Evolutionary conservation across 1,284 basidiomycete genomes (phyloP).

Genomic region (Gymnopus androsaceus): DNA sequence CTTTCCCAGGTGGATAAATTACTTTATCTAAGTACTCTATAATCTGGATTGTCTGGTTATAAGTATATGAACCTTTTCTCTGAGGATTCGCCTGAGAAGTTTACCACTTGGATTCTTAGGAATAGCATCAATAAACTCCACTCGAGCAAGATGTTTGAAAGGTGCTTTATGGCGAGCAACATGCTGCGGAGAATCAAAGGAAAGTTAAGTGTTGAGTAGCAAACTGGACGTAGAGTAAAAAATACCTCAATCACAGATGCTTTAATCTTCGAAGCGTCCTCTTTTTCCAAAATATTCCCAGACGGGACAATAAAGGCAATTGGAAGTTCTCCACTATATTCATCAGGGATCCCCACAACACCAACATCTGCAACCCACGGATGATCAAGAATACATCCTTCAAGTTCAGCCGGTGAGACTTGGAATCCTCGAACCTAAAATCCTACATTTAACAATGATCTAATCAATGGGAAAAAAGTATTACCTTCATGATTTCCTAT

Average conservation of each 20-base stretch:
- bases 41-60: too few species aligned
- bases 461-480: neutral
- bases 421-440: slow-evolving; percentile 44
- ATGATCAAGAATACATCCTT: slow-evolving; percentile 60
- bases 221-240: neutral
- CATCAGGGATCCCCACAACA: slow-evolving; percentile 64
- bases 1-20: too few species aligned
- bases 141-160: slow-evolving; percentile 56
- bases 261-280: neutral
- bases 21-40: too few species aligned
- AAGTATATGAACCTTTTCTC: too few species aligned
- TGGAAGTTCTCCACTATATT: slow-evolving; percentile 64
- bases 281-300: slow-evolving; percentile 17
- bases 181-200: too few species aligned
- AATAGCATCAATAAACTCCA: slow-evolving; percentile 52
- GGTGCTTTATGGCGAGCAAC: slow-evolving; percentile 55
- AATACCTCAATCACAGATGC: neutral
- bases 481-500: slow-evolving; percentile 37
- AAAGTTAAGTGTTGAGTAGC: too few species aligned
- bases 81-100: slow-evolving; percentile 40
- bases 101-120: slow-evolving; percentile 61
- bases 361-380: slow-evolving; percentile 59
- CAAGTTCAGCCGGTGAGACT: slow-evolving; percentile 54
- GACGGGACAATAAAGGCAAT: slow-evolving; percentile 56
- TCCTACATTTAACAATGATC: neutral